phyloP scores from a whole-genome alignment of 352 stramenopile species.

The Globisporangium apiculatum region DNA sequence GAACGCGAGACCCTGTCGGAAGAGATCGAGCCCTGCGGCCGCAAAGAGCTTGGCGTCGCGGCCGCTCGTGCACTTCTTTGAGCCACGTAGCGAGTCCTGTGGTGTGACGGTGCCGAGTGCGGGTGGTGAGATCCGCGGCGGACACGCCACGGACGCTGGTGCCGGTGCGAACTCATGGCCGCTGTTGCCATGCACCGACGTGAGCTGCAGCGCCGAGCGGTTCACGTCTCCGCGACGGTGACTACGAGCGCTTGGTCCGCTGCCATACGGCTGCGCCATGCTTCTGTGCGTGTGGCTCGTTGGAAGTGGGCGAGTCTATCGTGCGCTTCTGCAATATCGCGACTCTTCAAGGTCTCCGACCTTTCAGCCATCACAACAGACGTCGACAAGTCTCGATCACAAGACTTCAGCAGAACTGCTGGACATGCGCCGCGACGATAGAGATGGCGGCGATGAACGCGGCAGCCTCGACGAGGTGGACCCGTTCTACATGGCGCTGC shows the following conservation, averaged over 20 bases:
- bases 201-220: background rate
- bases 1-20: slow-evolving; percentile 47
- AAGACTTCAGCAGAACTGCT: background rate
- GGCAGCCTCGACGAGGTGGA: slow-evolving; percentile 70
- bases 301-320: no score
- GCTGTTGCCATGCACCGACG: background rate
- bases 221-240: background rate
- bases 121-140: slow-evolving; percentile 10
- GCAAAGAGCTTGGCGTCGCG: slow-evolving; percentile 28
- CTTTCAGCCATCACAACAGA: background rate
- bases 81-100: slow-evolving; percentile 34
- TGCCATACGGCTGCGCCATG: no score
- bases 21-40: slow-evolving; percentile 51
- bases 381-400: no score
- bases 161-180: slow-evolving; percentile 1
- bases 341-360: background rate
- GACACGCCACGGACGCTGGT: slow-evolving; percentile 4
- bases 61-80: background rate
- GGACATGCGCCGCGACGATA: slow-evolving; percentile 2
- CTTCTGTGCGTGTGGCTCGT: no score
- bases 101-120: slow-evolving; percentile 39
- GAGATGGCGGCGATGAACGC: slow-evolving; percentile 14
- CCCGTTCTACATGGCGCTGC: slow-evolving; percentile 82
- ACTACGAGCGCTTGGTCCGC: no score
- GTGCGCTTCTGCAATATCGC: background rate